Evolutionary conservation across 78 protist species (phyloP).

Genomic region (Cavenderia fasciculata): DNA sequence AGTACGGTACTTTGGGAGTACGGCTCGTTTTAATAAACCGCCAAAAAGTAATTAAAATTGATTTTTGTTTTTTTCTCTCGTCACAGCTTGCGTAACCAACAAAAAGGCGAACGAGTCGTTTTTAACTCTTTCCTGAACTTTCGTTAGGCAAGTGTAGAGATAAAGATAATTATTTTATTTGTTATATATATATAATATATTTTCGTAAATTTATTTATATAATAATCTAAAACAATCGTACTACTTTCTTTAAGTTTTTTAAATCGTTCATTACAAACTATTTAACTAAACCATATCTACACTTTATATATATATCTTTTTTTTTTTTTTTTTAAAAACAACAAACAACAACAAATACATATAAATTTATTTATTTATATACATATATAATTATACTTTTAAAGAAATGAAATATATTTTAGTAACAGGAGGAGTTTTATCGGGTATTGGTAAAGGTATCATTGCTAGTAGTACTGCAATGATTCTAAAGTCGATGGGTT

Average conservation of each 20-base stretch:
- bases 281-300: background rate
- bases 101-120: too few species aligned
- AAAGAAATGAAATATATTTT: conserved; percentile 80
- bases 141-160: too few species aligned
- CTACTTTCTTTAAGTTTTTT: background rate
- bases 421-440: conserved; percentile 93
- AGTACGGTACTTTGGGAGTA: too few species aligned
- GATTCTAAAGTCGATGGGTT: conserved; percentile 80
- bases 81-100: too few species aligned
- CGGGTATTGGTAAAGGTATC: conserved; percentile 95
- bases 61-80: too few species aligned
- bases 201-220: too few species aligned
- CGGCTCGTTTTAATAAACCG: too few species aligned
- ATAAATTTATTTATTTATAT: background rate
- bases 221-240: background rate
- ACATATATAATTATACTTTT: conserved; percentile 9
- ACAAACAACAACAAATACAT: background rate
- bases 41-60: too few species aligned
- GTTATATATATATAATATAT: too few species aligned
- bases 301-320: background rate
- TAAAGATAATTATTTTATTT: too few species aligned
- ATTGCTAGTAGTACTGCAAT: conserved; percentile 87
- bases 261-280: background rate
- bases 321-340: background rate
- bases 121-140: too few species aligned